These are phyloP conservation scores for Ascosphaera apis DNA, from an alignment of 2,329 filamentous ascomycete species.

Conservation along the genomic window DNA sequence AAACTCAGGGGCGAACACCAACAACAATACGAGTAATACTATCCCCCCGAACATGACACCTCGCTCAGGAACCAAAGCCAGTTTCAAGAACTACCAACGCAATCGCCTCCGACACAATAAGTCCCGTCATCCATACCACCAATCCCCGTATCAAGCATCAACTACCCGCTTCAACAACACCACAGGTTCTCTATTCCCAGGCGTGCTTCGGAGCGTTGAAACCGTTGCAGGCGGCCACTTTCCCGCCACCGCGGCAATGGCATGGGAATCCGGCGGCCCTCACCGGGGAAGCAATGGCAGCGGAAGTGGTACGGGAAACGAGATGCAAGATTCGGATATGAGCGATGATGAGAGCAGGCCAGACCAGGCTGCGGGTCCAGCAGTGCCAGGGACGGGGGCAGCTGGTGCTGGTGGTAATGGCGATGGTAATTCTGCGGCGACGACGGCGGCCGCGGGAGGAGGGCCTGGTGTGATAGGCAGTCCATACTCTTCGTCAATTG, in stretches of 20 bases:
- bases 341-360: conserved; percentile 46
- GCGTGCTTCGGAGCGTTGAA: conserved; percentile 34
- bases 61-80: conserved; percentile 51
- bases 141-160: conserved; percentile 28
- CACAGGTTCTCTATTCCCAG: conserved; percentile 55
- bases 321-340: conserved; percentile 28
- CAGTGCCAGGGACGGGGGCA: too few relatives aligned
- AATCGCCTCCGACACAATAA: conserved; percentile 33
- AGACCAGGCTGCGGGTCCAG: too few relatives aligned
- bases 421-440: too few relatives aligned
- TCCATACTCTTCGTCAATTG: conserved; percentile 8
- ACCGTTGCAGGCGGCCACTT: conserved; percentile 31
- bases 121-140: conserved; percentile 44
- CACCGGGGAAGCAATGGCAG: too few relatives aligned
- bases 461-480: conserved; percentile 12
- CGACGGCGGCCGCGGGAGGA: too few relatives aligned
- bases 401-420: too few relatives aligned
- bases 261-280: too few relatives aligned
- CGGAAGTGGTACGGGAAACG: background rate
- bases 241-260: conserved; percentile 25
- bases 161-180: background rate
- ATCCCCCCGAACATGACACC: too few relatives aligned
- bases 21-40: too few relatives aligned
- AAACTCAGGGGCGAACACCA: too few relatives aligned
- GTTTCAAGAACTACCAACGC: conserved; percentile 56